Evolutionary conservation across 163 green algal genomes (phyloP).

Genomic region (Scenedesmus sp.): DNA sequence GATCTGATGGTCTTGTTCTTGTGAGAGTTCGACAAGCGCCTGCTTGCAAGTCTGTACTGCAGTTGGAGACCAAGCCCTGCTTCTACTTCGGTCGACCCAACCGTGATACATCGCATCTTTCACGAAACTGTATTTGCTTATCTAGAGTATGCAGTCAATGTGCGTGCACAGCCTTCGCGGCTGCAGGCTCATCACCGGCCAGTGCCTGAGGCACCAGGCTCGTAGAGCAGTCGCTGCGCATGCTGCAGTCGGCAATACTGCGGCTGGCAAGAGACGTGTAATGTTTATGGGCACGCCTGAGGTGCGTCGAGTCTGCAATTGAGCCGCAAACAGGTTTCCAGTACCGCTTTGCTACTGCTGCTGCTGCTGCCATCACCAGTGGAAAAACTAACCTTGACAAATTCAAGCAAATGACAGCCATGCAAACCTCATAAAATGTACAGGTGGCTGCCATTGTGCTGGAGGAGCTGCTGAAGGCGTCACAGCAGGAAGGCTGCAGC

Average conservation of each 20-base stretch:
- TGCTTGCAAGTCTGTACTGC: neutral
- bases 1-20: too few relatives aligned
- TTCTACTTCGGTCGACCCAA: neutral
- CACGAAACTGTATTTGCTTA: neutral
- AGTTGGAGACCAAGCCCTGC: neutral
- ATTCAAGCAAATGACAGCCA: neutral
- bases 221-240: neutral
- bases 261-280: conserved; percentile 56
- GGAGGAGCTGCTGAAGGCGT: conserved; percentile 70
- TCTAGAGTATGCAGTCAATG: conserved; percentile 31
- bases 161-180: neutral
- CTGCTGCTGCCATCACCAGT: neutral
- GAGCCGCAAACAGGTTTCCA: too few relatives aligned
- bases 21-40: neutral
- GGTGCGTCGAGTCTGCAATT: conserved; percentile 51
- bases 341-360: neutral
- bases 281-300: conserved; percentile 94
- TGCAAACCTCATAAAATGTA: too few relatives aligned
- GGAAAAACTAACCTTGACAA: neutral
- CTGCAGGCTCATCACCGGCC: neutral
- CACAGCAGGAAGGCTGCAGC: conserved; percentile 44
- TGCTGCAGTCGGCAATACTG: neutral
- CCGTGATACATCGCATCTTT: neutral
- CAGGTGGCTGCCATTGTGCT: conserved; percentile 80
- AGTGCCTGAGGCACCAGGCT: neutral